Evolutionary conservation across 108 stramenopile species (phyloP), one percentile per base, ranked within the genome.

Genomic region (Cyclotella atomus): DNA sequence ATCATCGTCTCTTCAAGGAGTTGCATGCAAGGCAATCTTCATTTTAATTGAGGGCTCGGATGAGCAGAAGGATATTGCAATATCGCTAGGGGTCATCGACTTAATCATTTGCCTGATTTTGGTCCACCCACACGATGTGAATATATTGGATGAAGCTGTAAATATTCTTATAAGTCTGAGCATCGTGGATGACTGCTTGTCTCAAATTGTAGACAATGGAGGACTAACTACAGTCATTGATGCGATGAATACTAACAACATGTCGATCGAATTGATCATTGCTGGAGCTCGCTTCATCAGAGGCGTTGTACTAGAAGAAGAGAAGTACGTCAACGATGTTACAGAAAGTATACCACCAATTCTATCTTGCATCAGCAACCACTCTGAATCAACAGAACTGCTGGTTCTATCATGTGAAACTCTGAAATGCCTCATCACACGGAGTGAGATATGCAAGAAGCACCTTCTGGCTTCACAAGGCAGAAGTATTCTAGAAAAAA

Each of bases 21-120:
- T 73, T 25, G 75, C 83, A 21, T 89, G 86, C 50, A 83, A 84
- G 9, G 80, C 84, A 34, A 62, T 86, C 1, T 84, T 76, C 73
- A 44, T 46, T 25, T 10, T 75, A 4, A 73, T 84, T 16, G 21
- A 59, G 8, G 60, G 70, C 36, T 83, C 79, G 9, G 64, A 84
- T n/a, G 73, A 67, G 14, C 20, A 73, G 17, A 81, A 84, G 30
- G 73, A 73, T 27, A 56, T 75, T 45, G 49, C 74, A 8, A 67
- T 86, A 12, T 81, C 67, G 41, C 64, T 35, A 15, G 85, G 84
- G 25, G 84, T 70, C 0, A 64, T 87, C 17, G 88, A 87, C 72
- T 83, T 84, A 24, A 68, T 85, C 30, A 62, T 76, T 27, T 87
- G 86, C 38, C 49, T 81, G 24, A 61, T 89, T 57, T 59, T 84